Conservation (phyloP, 1,139 yeast species). For the Saccharomycopsis hybrid region DNA sequence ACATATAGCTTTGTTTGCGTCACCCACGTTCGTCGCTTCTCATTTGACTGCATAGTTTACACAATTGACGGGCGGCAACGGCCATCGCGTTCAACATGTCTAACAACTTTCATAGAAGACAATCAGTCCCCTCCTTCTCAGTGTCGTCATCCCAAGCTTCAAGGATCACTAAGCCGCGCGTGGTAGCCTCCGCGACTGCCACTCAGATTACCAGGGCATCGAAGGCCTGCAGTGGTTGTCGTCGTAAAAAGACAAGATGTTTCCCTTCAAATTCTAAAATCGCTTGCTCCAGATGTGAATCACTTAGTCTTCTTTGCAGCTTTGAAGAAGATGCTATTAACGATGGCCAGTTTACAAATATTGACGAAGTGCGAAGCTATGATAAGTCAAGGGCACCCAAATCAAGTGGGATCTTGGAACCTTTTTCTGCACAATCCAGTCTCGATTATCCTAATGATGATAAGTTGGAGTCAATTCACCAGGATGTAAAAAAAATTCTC, state of each 20-base stretch:
- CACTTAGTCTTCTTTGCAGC: conserved; percentile 46
- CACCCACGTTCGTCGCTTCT: too few species aligned
- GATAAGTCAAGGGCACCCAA: too few species aligned
- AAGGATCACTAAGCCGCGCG: too few species aligned
- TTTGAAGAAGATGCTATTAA: conserved; percentile 31
- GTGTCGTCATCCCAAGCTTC: too few species aligned
- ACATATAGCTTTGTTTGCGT: too few species aligned
- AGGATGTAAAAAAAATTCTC: conserved; percentile 10
- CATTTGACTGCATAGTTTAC: too few species aligned
- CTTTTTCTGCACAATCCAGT: neutral
- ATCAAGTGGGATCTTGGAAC: conserved; percentile 21
- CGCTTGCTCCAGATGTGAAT: conserved; percentile 51
- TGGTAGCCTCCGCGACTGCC: too few species aligned
- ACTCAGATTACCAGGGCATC: conserved; percentile 34
- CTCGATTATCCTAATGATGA: too few species aligned
- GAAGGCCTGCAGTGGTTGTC: conserved; percentile 53
- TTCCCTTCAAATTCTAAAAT: conserved; percentile 42
- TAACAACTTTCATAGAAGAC: too few species aligned
- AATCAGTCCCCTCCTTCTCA: too few species aligned
- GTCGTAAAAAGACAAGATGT: conserved; percentile 60
- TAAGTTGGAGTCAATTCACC: conserved; percentile 15
- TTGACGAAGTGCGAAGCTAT: conserved; percentile 24
- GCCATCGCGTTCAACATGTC: too few species aligned
- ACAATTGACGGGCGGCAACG: too few species aligned
- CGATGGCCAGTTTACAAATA: conserved; percentile 15